Evolutionary conservation across 1,284 basidiomycete species (phyloP).

Genomic region (Wallemia ichthyophaga): DNA sequence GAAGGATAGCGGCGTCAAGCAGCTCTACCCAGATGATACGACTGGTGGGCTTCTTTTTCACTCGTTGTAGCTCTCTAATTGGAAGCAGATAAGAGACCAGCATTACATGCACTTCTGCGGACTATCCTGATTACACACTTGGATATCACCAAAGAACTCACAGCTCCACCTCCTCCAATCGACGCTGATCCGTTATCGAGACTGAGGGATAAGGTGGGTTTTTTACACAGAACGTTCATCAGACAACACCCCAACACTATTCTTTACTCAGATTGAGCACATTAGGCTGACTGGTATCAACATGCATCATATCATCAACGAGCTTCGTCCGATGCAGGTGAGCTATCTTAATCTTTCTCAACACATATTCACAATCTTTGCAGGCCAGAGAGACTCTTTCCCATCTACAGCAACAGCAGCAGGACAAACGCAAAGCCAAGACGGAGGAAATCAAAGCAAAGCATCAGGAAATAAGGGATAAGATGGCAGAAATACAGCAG

Average conservation of each 20-base stretch:
- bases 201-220: not conserved
- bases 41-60: not conserved
- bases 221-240: too few species aligned
- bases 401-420: not conserved
- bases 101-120: not conserved
- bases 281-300: not conserved
- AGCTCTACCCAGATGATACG: not conserved
- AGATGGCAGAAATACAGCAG: not conserved
- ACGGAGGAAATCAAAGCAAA: not conserved
- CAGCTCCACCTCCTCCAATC: not conserved
- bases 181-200: not conserved
- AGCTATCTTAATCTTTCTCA: not conserved
- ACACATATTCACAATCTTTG: not conserved
- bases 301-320: constrained; percentile 1
- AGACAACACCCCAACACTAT: too few species aligned
- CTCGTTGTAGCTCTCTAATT: not conserved
- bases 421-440: not conserved
- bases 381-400: not conserved
- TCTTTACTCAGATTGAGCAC: not conserved
- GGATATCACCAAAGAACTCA: not conserved
- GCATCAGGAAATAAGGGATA: not conserved
- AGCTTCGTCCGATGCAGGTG: not conserved
- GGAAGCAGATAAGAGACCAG: not conserved
- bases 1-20: not conserved
- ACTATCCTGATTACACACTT: not conserved